Evolutionary conservation across 257 asterid genomes (phyloP).

Genomic region (Capsicum pubescens): DNA sequence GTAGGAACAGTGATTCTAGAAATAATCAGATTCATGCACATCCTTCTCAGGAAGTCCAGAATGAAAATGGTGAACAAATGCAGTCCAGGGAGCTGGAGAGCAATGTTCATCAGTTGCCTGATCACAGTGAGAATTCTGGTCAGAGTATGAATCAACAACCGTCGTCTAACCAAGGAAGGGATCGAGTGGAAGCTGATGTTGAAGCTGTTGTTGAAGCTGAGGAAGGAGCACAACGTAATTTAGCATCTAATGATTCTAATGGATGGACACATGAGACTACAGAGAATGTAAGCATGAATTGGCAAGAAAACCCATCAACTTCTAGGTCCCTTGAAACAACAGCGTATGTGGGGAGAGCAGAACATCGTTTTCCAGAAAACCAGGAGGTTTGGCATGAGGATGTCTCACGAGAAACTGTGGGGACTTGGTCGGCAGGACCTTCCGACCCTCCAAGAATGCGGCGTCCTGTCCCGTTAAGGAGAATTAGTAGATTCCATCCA

Average conservation of each 20-base stretch:
- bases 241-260: constrained; percentile 43
- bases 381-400: constrained; percentile 61
- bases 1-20: constrained; percentile 49
- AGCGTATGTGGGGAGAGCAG: constrained; percentile 49
- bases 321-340: constrained; percentile 57
- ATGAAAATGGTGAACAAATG: constrained; percentile 47
- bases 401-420: constrained; percentile 67
- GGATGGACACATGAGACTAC: constrained; percentile 48
- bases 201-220: constrained; percentile 52
- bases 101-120: constrained; percentile 48
- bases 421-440: constrained; percentile 77
- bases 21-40: constrained; percentile 53
- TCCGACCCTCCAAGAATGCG: constrained; percentile 82
- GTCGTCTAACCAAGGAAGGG: constrained; percentile 50
- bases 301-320: constrained; percentile 53
- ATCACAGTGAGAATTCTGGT: constrained; percentile 45
- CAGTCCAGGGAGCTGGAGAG: constrained; percentile 48
- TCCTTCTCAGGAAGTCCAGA: constrained; percentile 55
- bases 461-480: constrained; percentile 55
- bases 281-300: constrained; percentile 45
- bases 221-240: constrained; percentile 48
- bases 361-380: constrained; percentile 47
- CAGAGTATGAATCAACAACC: constrained; percentile 45
- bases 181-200: constrained; percentile 52
- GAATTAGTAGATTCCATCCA: constrained; percentile 78